These are phyloP conservation scores for Taphrina pruni DNA, from an alignment of 1,139 yeast genomes.

Conservation along the genomic window DNA sequence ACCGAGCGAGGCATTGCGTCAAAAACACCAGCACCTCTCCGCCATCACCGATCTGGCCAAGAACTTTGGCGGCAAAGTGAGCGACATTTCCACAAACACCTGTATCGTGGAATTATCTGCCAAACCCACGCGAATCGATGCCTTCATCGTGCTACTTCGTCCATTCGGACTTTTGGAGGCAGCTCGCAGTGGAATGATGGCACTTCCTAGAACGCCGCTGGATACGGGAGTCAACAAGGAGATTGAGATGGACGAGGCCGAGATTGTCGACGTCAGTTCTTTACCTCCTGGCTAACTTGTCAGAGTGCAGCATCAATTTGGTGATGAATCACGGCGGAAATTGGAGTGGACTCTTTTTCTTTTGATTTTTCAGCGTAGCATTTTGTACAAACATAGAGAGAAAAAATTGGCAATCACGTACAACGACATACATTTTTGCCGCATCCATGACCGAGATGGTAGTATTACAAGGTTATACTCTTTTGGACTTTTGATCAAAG, in stretches of 20 bases:
- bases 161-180: constrained; percentile 96
- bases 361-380: background rate
- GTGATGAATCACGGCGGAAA: background rate
- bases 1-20: constrained; percentile 90
- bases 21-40: constrained; percentile 85
- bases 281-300: constrained; percentile 87
- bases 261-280: constrained; percentile 56
- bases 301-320: background rate
- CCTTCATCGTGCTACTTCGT: constrained; percentile 84
- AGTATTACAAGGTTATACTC: background rate
- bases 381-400: background rate
- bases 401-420: background rate
- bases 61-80: constrained; percentile 90
- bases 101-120: constrained; percentile 94
- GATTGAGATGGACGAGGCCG: constrained; percentile 67
- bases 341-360: background rate
- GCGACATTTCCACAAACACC: constrained; percentile 90
- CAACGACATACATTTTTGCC: background rate
- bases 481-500: background rate
- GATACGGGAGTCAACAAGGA: constrained; percentile 58
- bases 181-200: constrained; percentile 99
- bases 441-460: too few relatives aligned
- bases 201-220: constrained; percentile 92
- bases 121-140: constrained; percentile 85
- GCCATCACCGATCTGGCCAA: constrained; percentile 79